Percentiles rank a stretch among this genome's conserved stretches.
Conservation (phyloP, 2,329 filamentous ascomycete genomes). For the Fusarium ambrosium region DNA sequence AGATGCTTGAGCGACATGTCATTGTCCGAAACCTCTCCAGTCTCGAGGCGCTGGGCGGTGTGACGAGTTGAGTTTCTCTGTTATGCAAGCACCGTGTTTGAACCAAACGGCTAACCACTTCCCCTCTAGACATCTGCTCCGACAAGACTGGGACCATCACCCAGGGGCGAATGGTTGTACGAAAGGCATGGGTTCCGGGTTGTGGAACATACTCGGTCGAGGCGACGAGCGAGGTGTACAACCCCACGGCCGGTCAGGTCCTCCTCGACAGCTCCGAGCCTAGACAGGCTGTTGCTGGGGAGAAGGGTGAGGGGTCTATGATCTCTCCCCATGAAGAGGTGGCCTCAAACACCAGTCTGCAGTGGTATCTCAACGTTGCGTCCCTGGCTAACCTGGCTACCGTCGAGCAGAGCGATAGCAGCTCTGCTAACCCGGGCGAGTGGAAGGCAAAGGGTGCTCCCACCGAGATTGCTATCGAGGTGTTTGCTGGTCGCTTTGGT, state of each 20-base stretch:
- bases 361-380: conserved; percentile 69
- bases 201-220: conserved; percentile 52
- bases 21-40: conserved; percentile 62
- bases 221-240: conserved; percentile 48
- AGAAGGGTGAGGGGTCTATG: background rate
- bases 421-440: conserved; percentile 35
- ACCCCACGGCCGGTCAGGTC: conserved; percentile 45
- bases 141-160: conserved; percentile 53
- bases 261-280: conserved; percentile 33
- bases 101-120: conserved; percentile 6
- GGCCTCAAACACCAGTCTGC: conserved; percentile 47
- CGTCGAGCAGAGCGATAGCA: conserved; percentile 62
- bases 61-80: conserved; percentile 55
- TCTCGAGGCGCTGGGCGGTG: conserved; percentile 64
- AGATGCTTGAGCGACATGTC: conserved; percentile 62
- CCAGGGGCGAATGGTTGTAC: conserved; percentile 49
- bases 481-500: conserved; percentile 68
- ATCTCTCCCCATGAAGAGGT: background rate
- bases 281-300: conserved; percentile 3
- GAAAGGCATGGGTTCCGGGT: conserved; percentile 49
- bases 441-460: conserved; percentile 64
- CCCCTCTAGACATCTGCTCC: conserved; percentile 47
- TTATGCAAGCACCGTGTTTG: conserved; percentile 14
- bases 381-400: conserved; percentile 72
- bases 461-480: conserved; percentile 71